Conservation (phyloP, 2,329 filamentous ascomycete genomes). For the Aspergillus alliaceus region DNA sequence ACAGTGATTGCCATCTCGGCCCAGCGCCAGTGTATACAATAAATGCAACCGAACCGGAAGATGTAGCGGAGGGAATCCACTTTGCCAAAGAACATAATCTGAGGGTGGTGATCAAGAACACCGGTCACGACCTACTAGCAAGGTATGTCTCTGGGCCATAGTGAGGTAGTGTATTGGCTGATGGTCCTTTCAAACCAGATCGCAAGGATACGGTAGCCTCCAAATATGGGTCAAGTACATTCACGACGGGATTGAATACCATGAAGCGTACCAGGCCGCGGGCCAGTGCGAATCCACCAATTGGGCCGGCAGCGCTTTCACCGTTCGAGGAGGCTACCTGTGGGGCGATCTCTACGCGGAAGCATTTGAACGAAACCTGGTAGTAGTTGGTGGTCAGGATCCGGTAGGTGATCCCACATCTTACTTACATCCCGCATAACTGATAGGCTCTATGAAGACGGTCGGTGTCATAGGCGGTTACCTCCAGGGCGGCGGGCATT, state of each 20-base stretch:
- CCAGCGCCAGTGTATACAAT: not conserved
- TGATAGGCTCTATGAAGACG: not conserved
- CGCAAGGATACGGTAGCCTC: constrained; percentile 5
- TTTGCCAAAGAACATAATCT: constrained; percentile 9
- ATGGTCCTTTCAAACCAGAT: not conserved
- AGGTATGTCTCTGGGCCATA: not conserved
- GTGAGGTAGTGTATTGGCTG: no score
- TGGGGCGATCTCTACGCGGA: constrained; percentile 11
- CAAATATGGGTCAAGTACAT: constrained; percentile 12
- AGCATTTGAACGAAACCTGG: constrained; percentile 5
- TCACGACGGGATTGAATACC: constrained; percentile 2
- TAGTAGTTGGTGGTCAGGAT: constrained; percentile 10
- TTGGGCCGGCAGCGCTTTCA: constrained; percentile 9
- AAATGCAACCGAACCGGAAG: constrained; percentile 6
- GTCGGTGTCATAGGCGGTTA: constrained; percentile 9
- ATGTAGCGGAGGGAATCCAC: constrained; percentile 3
- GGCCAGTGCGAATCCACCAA: not conserved
- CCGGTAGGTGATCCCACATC: not conserved
- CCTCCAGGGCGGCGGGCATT: constrained; percentile 11
- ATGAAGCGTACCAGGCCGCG: not conserved
- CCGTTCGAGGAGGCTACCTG: constrained; percentile 7
- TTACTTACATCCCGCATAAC: no score
- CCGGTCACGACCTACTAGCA: constrained; percentile 8
- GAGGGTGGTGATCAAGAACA: constrained; percentile 5
- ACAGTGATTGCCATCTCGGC: not conserved